Base-by-base conservation (phyloP, 306 rosid genomes). In the Cucurbita maxima region DNA sequence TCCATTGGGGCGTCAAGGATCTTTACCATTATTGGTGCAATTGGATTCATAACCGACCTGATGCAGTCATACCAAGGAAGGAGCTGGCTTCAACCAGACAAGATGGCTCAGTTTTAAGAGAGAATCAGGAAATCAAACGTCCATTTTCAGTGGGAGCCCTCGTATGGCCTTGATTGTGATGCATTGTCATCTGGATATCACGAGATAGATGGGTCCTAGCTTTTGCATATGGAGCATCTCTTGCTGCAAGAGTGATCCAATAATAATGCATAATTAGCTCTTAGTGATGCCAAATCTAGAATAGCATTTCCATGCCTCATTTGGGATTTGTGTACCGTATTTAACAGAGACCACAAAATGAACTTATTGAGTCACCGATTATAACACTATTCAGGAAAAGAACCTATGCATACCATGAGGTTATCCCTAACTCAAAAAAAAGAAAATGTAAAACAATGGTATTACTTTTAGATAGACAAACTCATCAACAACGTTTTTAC, bases 211-310 rank as follows among this genome's bases (percentile, higher is more conserved):
- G 88, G 54, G 97, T 95, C 83, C 99, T 85, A 50, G 87, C 83
- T 74, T 95, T 89, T 52, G 96, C 97, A 76, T 91, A 91, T 40
- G 99, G 99, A 70, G 99, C 96, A 47, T 88, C 97, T 83, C 99
- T 86, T 67, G 90, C 97, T 95, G 84, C 88, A 83, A 74, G 8
- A 57, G 14, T 25, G 22, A 69, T 30, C 34, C 57, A 15, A 47
- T 8, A 15, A 47, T 8, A 43, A 25, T 58, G 72, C 57, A 40
- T 53, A 66, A 52, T 40, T 62, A 61, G 45, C 38, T 45, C 13
- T 48, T 66, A 44, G 10, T 8, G 19, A 44, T 67, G 40, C 54
- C n/a, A 6, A 18, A 30, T 58, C 41, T 25, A 25, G 63, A 58
- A 58, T 58, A 10, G 63, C 63, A 41, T 63, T 19, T 18, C 16